Conservation (phyloP, 129 eudicot species). For the Pseudognaphalium luteoalbum region DNA sequence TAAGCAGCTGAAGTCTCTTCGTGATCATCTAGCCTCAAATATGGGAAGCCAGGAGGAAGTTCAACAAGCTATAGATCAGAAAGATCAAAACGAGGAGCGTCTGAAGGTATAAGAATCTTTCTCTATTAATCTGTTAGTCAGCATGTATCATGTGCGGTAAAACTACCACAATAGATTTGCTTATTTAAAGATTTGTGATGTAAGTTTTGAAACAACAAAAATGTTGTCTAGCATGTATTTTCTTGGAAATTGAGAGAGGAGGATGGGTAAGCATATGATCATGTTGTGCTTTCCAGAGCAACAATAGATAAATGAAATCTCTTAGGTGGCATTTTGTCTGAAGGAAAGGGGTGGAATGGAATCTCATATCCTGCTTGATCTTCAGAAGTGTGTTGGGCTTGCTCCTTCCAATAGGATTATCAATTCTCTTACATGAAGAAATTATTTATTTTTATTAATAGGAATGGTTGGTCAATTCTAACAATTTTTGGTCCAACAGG, state of each 20-base stretch:
- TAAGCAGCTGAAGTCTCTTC: slow-evolving; percentile 55
- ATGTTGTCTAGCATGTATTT: neutral
- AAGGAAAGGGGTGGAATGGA: too few relatives aligned
- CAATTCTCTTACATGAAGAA: too few relatives aligned
- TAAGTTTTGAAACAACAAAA: neutral
- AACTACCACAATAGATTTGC: neutral
- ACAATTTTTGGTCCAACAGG: neutral
- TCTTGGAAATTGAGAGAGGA: too few relatives aligned
- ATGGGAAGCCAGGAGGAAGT: slow-evolving; percentile 65
- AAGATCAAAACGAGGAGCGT: slow-evolving; percentile 55
- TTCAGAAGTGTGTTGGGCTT: too few relatives aligned
- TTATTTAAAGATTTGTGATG: slow-evolving; percentile 5
- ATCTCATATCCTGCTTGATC: too few relatives aligned
- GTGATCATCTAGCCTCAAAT: slow-evolving; percentile 52
- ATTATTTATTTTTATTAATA: too few relatives aligned
- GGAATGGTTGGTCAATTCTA: neutral
- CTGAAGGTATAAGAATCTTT: slow-evolving; percentile 36
- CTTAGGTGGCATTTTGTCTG: too few relatives aligned
- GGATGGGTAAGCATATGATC: too few relatives aligned
- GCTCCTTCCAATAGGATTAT: too few relatives aligned
- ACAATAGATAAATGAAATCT: too few relatives aligned
- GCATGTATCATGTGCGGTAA: neutral
- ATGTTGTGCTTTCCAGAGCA: too few relatives aligned
- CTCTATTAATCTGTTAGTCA: neutral
- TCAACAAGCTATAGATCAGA: slow-evolving; percentile 62